Conservation (phyloP, 441 rosid species). For the Gossypium lobatum region DNA sequence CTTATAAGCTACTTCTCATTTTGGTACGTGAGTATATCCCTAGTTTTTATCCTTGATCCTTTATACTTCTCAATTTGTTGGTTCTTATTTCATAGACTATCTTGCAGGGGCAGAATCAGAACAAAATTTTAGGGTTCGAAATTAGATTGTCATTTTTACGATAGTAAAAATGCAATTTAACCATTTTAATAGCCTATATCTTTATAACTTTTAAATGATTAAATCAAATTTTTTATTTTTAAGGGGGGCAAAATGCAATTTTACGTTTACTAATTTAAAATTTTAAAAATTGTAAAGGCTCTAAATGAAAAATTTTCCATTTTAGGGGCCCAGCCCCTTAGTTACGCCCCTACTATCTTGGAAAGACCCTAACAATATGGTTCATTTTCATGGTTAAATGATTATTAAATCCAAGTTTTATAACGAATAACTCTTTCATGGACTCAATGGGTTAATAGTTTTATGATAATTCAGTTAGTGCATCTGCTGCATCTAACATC, state of each 20-base stretch:
- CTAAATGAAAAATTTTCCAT: no score
- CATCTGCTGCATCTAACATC: not conserved
- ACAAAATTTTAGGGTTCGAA: no score
- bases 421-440: not conserved
- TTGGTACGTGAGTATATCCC: not conserved
- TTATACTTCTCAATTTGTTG: not conserved
- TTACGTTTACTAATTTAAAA: no score
- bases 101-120: not conserved
- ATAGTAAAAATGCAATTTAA: no score
- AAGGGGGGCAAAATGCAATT: no score
- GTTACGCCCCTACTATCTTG: not conserved
- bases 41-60: conserved; percentile 1
- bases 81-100: not conserved
- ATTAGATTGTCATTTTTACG: no score
- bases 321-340: no score
- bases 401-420: conserved; percentile 3
- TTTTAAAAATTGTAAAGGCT: no score
- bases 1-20: conserved; percentile 1
- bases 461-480: no score
- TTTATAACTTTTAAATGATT: no score
- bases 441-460: not conserved
- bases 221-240: no score
- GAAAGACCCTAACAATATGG: conserved; percentile 3
- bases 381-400: conserved; percentile 7
- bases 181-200: no score